Conservation (phyloP, 1,139 yeast genomes). For the Candida buenavistaensis region DNA sequence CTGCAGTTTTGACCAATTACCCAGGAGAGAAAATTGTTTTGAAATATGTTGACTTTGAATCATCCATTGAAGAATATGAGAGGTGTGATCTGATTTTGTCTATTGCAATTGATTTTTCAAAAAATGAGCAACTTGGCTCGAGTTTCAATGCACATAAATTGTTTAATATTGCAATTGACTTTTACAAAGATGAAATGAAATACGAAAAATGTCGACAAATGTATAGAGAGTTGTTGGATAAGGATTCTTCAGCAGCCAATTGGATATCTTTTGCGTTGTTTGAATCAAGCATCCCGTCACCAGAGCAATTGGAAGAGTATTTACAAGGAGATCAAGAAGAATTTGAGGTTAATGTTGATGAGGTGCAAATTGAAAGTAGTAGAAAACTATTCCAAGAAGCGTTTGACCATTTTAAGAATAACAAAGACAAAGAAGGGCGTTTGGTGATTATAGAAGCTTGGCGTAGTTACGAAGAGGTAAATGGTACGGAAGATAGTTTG, state of each 20-base stretch:
- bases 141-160: conserved; percentile 23
- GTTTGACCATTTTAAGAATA: conserved; percentile 40
- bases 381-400: conserved; percentile 62
- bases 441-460: conserved; percentile 61
- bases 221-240: conserved; percentile 44
- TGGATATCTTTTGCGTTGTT: conserved; percentile 76
- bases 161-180: conserved; percentile 56
- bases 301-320: conserved; percentile 45
- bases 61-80: conserved; percentile 64
- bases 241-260: conserved; percentile 33
- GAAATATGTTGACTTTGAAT: conserved; percentile 69
- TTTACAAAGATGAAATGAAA: conserved; percentile 58
- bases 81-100: conserved; percentile 64
- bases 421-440: conserved; percentile 44
- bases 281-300: conserved; percentile 67
- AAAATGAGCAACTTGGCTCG: conserved; percentile 14
- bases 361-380: conserved; percentile 51
- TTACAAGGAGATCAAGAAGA: conserved; percentile 45
- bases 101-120: conserved; percentile 39
- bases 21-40: conserved; percentile 25
- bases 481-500: conserved; percentile 52
- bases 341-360: conserved; percentile 52
- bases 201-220: conserved; percentile 58
- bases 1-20: conserved; percentile 43
- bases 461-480: conserved; percentile 60